Conservation (phyloP, 495 filamentous ascomycete species). For the Aspergillus coremiiformis region DNA sequence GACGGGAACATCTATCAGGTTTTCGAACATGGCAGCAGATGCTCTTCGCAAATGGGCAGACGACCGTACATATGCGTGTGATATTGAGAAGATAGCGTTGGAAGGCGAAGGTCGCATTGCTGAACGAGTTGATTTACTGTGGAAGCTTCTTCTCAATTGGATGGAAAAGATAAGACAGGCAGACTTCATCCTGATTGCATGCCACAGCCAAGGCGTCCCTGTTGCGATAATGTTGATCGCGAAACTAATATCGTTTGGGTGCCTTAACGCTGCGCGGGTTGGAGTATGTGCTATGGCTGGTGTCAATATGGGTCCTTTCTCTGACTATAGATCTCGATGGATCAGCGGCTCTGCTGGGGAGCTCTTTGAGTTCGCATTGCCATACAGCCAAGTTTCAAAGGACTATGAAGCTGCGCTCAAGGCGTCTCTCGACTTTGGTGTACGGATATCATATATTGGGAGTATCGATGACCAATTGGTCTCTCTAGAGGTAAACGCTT, state of each 20-base stretch:
- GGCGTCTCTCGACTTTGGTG: slow-evolving; percentile 64
- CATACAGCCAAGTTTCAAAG: slow-evolving; percentile 71
- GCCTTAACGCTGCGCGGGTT: slow-evolving; percentile 59
- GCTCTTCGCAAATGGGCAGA: slow-evolving; percentile 78
- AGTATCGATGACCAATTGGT: slow-evolving; percentile 97
- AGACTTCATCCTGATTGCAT: slow-evolving; percentile 83
- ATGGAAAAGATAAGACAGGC: slow-evolving; percentile 81
- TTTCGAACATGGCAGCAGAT: slow-evolving; percentile 79
- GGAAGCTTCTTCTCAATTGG: slow-evolving; percentile 93
- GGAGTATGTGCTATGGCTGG: slow-evolving; percentile 92
- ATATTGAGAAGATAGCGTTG: slow-evolving; percentile 84
- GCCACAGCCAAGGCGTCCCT: slow-evolving; percentile 92
- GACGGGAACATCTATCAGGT: slow-evolving; percentile 88
- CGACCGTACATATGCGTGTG: slow-evolving; percentile 52
- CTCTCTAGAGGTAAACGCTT: slow-evolving; percentile 62
- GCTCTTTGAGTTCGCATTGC: slow-evolving; percentile 82
- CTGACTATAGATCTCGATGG: slow-evolving; percentile 74
- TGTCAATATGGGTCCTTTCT: slow-evolving; percentile 86
- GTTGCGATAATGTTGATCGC: slow-evolving; percentile 91
- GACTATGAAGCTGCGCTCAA: slow-evolving; percentile 71
- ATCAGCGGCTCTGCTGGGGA: slow-evolving; percentile 85
- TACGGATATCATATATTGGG: slow-evolving; percentile 75
- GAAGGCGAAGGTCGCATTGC: slow-evolving; percentile 97
- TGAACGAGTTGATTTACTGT: slow-evolving; percentile 82
- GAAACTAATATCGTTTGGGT: slow-evolving; percentile 76